Percentiles rank a stretch among this genome's conserved stretches.
These are phyloP conservation scores for Nitzschia putrida DNA, from an alignment of 108 stramenopile genomes.

Conservation along the genomic window DNA sequence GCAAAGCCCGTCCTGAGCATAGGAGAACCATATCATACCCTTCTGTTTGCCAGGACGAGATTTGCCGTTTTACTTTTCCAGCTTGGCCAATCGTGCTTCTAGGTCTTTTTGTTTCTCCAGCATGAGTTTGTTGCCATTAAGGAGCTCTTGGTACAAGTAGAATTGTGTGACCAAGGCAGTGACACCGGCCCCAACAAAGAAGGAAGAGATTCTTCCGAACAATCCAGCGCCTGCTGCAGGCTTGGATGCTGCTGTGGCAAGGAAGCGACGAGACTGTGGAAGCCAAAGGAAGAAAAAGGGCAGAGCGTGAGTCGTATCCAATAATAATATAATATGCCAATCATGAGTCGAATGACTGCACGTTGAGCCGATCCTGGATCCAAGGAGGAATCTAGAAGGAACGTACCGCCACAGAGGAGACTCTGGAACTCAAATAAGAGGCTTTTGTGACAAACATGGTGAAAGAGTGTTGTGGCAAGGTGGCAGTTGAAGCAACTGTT, in stretches of 20 bases:
- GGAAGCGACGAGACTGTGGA: constrained; percentile 5
- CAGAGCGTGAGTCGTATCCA: no score
- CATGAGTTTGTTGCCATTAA: constrained; percentile 70
- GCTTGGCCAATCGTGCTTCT: constrained; percentile 61
- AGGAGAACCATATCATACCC: background rate
- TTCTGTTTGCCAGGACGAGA: background rate
- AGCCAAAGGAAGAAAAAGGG: no score
- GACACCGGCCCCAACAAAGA: constrained; percentile 78
- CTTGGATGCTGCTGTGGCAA: constrained; percentile 5
- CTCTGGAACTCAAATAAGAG: background rate
- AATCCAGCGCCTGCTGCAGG: constrained; percentile 38
- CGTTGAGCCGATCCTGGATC: background rate
- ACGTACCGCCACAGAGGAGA: constrained; percentile 1
- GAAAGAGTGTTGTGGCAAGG: background rate
- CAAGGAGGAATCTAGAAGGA: background rate
- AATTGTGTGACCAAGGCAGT: constrained; percentile 72
- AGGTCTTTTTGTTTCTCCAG: constrained; percentile 72
- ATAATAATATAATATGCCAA: no score
- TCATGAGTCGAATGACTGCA: no score
- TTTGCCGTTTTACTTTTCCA: constrained; percentile 51
- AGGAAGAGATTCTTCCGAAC: constrained; percentile 49
- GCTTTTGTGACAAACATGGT: background rate
- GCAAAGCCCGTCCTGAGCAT: background rate
- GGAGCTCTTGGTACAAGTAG: constrained; percentile 74
- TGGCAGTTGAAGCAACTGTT: no score